These are phyloP conservation scores for Echinosophora koreensis DNA, from an alignment of 306 rosid genomes.

Conservation along the genomic window DNA sequence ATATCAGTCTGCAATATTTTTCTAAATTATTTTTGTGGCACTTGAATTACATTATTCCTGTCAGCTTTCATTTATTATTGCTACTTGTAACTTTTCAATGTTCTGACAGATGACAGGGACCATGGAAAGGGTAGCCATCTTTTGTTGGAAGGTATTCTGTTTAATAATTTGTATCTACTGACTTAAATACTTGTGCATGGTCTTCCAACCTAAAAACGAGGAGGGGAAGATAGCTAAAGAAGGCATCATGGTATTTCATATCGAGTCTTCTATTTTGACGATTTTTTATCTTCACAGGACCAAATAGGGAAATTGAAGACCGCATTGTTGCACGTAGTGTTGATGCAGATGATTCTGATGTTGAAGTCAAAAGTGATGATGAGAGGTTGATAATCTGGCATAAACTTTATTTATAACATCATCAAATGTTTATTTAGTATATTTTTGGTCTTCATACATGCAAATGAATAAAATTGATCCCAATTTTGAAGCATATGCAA, in stretches of 20 bases:
- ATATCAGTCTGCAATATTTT: neutral
- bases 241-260: neutral
- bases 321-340: conserved; percentile 80
- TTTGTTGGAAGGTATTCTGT: conserved; percentile 75
- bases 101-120: conserved; percentile 87
- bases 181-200: conserved; percentile 17
- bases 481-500: conserved; percentile 1
- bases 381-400: conserved; percentile 70
- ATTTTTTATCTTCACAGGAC: conserved; percentile 57
- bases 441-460: neutral
- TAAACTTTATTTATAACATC: conserved; percentile 12
- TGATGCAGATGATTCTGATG: conserved; percentile 97
- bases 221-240: neutral
- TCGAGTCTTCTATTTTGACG: conserved; percentile 25
- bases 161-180: neutral
- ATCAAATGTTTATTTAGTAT: conserved; percentile 8
- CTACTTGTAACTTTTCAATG: conserved; percentile 41
- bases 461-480: conserved; percentile 29
- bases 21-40: too few relatives aligned
- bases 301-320: conserved; percentile 80
- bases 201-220: neutral
- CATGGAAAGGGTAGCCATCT: conserved; percentile 78
- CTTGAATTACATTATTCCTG: conserved; percentile 23
- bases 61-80: neutral
- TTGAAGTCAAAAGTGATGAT: conserved; percentile 86